phyloP scores from a whole-genome alignment of 257 asterid species.

The Forsythia suspensa region DNA sequence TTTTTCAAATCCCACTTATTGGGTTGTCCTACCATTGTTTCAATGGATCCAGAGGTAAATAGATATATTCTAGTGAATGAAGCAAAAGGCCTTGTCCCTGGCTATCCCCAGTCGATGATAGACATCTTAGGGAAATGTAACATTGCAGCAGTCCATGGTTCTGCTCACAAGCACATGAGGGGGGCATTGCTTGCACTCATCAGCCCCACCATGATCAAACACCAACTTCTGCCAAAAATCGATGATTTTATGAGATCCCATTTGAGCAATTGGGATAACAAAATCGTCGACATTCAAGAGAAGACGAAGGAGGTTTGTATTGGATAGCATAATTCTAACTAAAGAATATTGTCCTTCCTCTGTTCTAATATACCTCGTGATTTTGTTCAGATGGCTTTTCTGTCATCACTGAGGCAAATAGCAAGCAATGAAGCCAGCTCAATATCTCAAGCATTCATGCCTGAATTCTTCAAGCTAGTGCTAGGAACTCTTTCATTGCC shows the following conservation, averaged over 20 bases:
- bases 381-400: constrained; percentile 80
- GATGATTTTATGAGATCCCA: constrained; percentile 69
- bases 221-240: constrained; percentile 66
- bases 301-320: constrained; percentile 66
- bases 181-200: constrained; percentile 74
- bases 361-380: constrained; percentile 25
- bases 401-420: constrained; percentile 84
- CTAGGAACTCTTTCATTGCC: constrained; percentile 97
- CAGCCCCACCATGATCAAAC: constrained; percentile 71
- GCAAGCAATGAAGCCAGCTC: constrained; percentile 74
- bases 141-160: constrained; percentile 82
- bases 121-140: constrained; percentile 81
- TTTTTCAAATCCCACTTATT: constrained; percentile 79
- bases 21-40: constrained; percentile 84
- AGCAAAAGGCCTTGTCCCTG: constrained; percentile 87
- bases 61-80: constrained; percentile 73
- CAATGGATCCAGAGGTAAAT: constrained; percentile 88
- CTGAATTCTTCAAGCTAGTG: constrained; percentile 85
- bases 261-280: constrained; percentile 60
- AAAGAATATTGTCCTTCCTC: constrained; percentile 24
- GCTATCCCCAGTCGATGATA: constrained; percentile 80
- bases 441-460: constrained; percentile 72
- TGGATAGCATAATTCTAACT: constrained; percentile 22
- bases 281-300: constrained; percentile 77
- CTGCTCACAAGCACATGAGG: constrained; percentile 75